phyloP scores from a whole-genome alignment of 176 grass and related monocot species.

The Oryza glumipatula region DNA sequence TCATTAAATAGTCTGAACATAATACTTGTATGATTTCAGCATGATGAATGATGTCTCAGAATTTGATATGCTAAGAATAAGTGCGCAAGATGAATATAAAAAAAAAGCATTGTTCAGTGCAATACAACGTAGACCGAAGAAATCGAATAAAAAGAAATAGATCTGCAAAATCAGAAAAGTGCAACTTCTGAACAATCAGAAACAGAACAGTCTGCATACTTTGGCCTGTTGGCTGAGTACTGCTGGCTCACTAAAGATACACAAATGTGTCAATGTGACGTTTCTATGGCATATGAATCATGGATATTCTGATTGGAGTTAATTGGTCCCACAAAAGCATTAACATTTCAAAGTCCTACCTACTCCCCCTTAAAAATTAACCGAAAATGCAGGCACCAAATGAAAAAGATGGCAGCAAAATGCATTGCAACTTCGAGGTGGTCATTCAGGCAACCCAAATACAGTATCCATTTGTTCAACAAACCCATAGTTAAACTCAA shows the following conservation, averaged over 20 bases:
- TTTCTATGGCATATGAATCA: background rate
- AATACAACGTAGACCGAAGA: background rate
- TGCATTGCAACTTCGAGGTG: background rate
- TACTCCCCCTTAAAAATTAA: background rate
- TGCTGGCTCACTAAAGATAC: background rate
- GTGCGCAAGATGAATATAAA: background rate
- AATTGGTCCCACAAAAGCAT: background rate
- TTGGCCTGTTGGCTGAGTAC: conserved; percentile 3
- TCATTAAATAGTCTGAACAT: background rate
- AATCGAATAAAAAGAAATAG: background rate
- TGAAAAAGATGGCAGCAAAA: background rate
- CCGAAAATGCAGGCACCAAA: background rate
- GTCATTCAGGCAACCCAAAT: conserved; percentile 11
- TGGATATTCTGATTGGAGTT: background rate
- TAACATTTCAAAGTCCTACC: background rate
- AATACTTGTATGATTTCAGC: background rate
- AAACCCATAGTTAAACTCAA: background rate
- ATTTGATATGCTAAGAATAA: background rate
- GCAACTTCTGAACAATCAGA: conserved; percentile 14
- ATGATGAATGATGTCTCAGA: background rate
- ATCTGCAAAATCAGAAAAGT: background rate
- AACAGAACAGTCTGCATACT: background rate
- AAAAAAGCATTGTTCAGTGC: background rate
- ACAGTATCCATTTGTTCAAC: background rate
- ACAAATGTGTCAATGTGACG: background rate